Percentiles rank a stretch among this genome's conserved stretches.
These are phyloP conservation scores for Chlorophyllum brunneum DNA, from an alignment of 768 basidiomycete species.

Conservation along the genomic window DNA sequence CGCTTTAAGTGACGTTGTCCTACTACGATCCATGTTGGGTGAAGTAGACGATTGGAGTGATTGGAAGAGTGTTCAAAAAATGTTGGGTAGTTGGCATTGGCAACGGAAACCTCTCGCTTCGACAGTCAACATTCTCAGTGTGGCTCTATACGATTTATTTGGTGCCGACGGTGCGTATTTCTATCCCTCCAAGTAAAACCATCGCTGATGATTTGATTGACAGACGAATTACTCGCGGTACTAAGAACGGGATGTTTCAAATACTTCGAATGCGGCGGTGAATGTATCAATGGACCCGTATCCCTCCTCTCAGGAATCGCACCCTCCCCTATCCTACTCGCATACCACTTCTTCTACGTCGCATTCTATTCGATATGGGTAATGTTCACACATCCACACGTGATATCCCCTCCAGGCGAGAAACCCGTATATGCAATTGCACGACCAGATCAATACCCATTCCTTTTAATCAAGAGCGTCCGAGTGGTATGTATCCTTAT, in stretches of 20 bases:
- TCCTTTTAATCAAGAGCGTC: constrained; percentile 53
- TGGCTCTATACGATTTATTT: constrained; percentile 93
- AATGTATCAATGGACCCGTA: constrained; percentile 85
- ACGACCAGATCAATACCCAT: constrained; percentile 62
- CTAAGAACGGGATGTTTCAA: constrained; percentile 90
- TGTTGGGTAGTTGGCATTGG: constrained; percentile 82
- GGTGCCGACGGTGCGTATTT: constrained; percentile 78
- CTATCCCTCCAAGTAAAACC: neutral
- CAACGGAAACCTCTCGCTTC: constrained; percentile 75
- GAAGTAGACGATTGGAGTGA: constrained; percentile 39
- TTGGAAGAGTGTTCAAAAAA: constrained; percentile 46
- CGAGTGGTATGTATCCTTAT: constrained; percentile 57
- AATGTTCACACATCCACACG: constrained; percentile 62
- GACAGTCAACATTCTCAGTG: constrained; percentile 88
- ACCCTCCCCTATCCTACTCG: constrained; percentile 76
- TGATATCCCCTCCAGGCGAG: constrained; percentile 20
- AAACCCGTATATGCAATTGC: constrained; percentile 41
- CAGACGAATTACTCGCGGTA: constrained; percentile 59
- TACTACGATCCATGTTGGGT: constrained; percentile 61
- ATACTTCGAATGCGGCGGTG: constrained; percentile 93
- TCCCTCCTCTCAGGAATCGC: constrained; percentile 83
- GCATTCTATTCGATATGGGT: constrained; percentile 94
- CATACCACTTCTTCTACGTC: constrained; percentile 92
- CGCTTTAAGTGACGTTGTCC: constrained; percentile 80
- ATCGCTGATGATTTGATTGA: neutral